Evolutionary conservation across 1,139 yeast genomes (phyloP).

Genomic region (Kodamaea sp.): DNA sequence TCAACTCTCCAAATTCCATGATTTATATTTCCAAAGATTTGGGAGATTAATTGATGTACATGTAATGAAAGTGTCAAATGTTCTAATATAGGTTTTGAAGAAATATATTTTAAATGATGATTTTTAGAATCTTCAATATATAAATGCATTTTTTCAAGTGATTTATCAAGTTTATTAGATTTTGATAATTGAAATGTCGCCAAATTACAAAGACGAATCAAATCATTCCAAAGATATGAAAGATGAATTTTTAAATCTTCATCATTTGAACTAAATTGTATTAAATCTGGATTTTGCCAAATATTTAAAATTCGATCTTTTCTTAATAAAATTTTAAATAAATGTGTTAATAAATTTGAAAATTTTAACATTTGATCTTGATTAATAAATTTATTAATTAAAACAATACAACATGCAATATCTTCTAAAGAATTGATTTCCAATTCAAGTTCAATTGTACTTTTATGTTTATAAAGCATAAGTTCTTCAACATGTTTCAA

Average conservation of each 20-base stretch:
- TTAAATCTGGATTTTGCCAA: conserved; percentile 37
- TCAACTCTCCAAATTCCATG: conserved; percentile 24
- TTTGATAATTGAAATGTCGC: conserved; percentile 17
- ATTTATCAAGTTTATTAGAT: conserved; percentile 20
- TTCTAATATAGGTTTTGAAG: no score
- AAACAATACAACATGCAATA: conserved; percentile 22
- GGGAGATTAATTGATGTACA: conserved; percentile 29
- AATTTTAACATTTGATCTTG: conserved; percentile 3
- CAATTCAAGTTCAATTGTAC: conserved; percentile 14
- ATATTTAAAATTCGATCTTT: no score
- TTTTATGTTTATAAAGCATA: conserved; percentile 1
- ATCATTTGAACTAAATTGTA: conserved; percentile 10
- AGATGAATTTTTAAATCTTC: conserved; percentile 31
- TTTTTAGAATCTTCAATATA: conserved; percentile 29
- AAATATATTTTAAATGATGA: conserved; percentile 22
- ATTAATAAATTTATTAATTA: conserved; percentile 19
- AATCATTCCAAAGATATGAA: conserved; percentile 36
- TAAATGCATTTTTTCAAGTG: conserved; percentile 19
- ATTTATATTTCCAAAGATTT: conserved; percentile 22
- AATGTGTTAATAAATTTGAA: conserved; percentile 18
- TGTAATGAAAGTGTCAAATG: conserved; percentile 21
- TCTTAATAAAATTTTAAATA: conserved; percentile 17
- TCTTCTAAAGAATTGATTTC: conserved; percentile 23
- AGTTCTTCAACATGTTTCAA: conserved; percentile 1
- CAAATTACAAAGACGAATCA: conserved; percentile 32